A percentile compares a stretch with the other conserved stretches of the same genome.
phyloP scores from a whole-genome alignment of 2,329 filamentous ascomycete genomes.

The Colletotrichum paranaense region DNA sequence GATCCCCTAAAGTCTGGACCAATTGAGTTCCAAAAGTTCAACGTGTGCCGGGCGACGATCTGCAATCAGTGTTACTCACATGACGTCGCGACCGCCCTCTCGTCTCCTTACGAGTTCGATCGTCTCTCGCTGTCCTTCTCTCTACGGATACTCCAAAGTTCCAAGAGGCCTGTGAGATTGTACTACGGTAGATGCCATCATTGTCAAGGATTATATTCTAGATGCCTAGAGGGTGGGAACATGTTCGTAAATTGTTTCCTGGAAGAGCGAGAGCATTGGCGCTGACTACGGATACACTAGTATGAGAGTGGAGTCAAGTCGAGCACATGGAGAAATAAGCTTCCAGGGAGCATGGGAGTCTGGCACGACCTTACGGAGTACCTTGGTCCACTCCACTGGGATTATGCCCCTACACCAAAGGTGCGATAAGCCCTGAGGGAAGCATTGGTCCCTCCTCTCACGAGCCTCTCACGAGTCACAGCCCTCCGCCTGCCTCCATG shows the following conservation, averaged over 20 bases:
- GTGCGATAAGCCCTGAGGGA: neutral
- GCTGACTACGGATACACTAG: too few species aligned
- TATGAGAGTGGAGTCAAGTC: neutral
- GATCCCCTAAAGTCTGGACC: neutral
- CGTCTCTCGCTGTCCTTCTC: neutral
- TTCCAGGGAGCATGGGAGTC: constrained; percentile 5
- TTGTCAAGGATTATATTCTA: neutral
- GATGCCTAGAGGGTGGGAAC: constrained; percentile 20
- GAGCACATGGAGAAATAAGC: constrained; percentile 7
- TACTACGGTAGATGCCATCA: neutral
- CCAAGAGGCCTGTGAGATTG: too few species aligned
- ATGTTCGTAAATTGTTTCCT: neutral
- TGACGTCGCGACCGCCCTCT: neutral
- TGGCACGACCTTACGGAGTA: neutral
- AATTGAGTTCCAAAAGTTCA: neutral
- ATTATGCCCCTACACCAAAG: neutral
- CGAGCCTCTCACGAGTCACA: neutral
- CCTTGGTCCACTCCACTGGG: neutral
- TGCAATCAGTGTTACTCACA: neutral
- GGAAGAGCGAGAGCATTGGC: neutral
- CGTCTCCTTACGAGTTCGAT: neutral
- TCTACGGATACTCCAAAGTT: neutral
- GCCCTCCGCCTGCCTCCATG: constrained; percentile 11
- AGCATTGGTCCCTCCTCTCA: neutral
- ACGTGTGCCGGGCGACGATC: neutral